phyloP scores from a whole-genome alignment of 305 asterid genomes.

The Fraxinus floribunda region DNA sequence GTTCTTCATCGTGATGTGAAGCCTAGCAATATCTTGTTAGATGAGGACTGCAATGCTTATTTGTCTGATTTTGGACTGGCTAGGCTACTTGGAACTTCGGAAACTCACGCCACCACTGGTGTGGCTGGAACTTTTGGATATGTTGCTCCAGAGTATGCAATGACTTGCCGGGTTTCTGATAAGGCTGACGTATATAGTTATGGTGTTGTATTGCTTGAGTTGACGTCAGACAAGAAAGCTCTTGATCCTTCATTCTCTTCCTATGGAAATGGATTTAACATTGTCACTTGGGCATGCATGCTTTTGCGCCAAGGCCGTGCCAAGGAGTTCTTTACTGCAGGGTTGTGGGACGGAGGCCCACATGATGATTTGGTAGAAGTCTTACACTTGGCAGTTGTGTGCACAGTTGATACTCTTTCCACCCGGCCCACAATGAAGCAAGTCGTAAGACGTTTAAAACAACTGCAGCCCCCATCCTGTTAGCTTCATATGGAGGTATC shows the following conservation, averaged over 20 bases:
- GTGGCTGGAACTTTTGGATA: slow-evolving; percentile 94
- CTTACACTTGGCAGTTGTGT: slow-evolving; percentile 73
- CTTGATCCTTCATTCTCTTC: slow-evolving; percentile 87
- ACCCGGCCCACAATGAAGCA: slow-evolving; percentile 90
- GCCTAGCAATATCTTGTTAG: slow-evolving; percentile 85
- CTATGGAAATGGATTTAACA: slow-evolving; percentile 76
- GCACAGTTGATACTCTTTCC: slow-evolving; percentile 77
- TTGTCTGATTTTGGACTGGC: slow-evolving; percentile 92
- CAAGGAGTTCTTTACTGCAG: slow-evolving; percentile 77
- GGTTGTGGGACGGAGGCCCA: slow-evolving; percentile 88
- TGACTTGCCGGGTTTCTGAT: slow-evolving; percentile 91
- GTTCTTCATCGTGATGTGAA: slow-evolving; percentile 96
- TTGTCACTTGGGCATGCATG: slow-evolving; percentile 90
- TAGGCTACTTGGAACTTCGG: slow-evolving; percentile 74
- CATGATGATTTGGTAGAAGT: slow-evolving; percentile 86
- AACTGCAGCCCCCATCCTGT: slow-evolving; percentile 82
- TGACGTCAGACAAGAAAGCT: slow-evolving; percentile 85
- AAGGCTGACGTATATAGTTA: slow-evolving; percentile 94
- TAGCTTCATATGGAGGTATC: slow-evolving; percentile 36
- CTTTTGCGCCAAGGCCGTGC: slow-evolving; percentile 77
- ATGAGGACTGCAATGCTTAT: slow-evolving; percentile 77
- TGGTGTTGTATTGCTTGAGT: slow-evolving; percentile 84
- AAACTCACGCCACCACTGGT: slow-evolving; percentile 88
- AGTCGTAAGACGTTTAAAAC: slow-evolving; percentile 82
- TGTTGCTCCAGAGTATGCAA: slow-evolving; percentile 92